Conservation (phyloP, 352 stramenopile species). For the Pythium volutum region DNA sequence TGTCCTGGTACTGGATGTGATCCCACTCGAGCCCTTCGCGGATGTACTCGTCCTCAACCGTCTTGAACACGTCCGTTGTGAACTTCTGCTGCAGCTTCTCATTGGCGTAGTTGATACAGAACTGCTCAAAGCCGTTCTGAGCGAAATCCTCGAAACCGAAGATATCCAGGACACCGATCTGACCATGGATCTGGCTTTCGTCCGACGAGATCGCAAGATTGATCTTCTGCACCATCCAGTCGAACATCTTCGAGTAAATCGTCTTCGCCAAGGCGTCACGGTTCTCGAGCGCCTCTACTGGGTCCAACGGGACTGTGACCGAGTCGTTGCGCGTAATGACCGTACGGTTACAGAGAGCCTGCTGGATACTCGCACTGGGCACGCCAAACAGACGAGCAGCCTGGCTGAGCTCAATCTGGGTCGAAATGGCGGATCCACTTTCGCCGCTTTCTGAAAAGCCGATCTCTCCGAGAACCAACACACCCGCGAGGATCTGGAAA, state of each 20-base stretch:
- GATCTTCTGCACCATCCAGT: constrained; percentile 95
- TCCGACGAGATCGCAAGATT: constrained; percentile 84
- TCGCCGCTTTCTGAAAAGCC: constrained; percentile 83
- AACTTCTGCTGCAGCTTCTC: constrained; percentile 92
- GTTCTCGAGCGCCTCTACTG: constrained; percentile 91
- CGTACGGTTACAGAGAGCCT: constrained; percentile 90
- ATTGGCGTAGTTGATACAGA: constrained; percentile 93
- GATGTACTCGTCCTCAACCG: constrained; percentile 98
- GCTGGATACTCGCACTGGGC: constrained; percentile 78
- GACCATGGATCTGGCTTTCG: constrained; percentile 59
- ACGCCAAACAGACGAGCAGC: constrained; percentile 92
- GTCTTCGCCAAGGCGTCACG: constrained; percentile 96
- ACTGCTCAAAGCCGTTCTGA: constrained; percentile 92
- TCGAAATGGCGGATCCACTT: constrained; percentile 72
- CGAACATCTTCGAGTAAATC: constrained; percentile 97
- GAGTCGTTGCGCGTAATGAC: constrained; percentile 89
- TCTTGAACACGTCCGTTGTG: constrained; percentile 95
- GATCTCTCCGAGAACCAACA: constrained; percentile 97
- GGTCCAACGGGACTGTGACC: constrained; percentile 80
- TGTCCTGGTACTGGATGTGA: constrained; percentile 98
- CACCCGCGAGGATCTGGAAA: constrained; percentile 83
- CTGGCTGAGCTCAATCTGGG: constrained; percentile 46
- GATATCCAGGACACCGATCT: constrained; percentile 98
- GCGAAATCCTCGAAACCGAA: constrained; percentile 99
- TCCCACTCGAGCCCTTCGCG: constrained; percentile 96